Evolutionary conservation across 768 basidiomycete species (phyloP).

Genomic region (Cystoderma amianthinum): DNA sequence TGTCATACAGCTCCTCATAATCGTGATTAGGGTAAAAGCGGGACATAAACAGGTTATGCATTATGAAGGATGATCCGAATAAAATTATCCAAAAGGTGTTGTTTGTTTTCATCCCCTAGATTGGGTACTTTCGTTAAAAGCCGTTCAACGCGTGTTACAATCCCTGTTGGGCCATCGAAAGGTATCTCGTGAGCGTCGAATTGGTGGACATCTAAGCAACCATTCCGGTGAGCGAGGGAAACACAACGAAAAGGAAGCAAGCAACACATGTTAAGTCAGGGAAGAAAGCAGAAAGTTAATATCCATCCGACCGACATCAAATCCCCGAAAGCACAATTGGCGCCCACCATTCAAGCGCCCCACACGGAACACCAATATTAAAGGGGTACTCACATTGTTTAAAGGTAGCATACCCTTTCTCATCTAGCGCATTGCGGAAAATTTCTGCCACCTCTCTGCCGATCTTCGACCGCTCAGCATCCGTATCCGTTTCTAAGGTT

Average conservation of each 20-base stretch:
- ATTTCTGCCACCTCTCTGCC: conserved; percentile 41
- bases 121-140: conserved; percentile 45
- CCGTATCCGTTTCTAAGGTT: conserved; percentile 11
- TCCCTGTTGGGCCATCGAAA: conserved; percentile 67
- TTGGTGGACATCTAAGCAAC: conserved; percentile 60
- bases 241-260: too few species aligned
- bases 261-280: too few species aligned
- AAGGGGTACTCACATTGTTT: conserved; percentile 52
- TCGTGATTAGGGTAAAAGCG: too few species aligned
- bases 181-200: conserved; percentile 73
- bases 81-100: conserved; percentile 52
- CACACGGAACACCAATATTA: conserved; percentile 3
- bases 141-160: conserved; percentile 56
- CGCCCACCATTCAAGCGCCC: background rate
- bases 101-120: conserved; percentile 40
- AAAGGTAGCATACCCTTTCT: conserved; percentile 39
- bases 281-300: background rate
- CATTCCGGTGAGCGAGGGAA: too few species aligned
- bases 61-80: conserved; percentile 51
- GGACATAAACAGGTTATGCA: conserved; percentile 29
- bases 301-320: conserved; percentile 1
- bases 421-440: conserved; percentile 39
- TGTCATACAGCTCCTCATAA: too few species aligned
- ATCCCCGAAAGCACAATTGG: background rate
- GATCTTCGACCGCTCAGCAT: conserved; percentile 25